phyloP scores from a whole-genome alignment of 176 grass and related monocot species.

The Cocos nucifera region DNA sequence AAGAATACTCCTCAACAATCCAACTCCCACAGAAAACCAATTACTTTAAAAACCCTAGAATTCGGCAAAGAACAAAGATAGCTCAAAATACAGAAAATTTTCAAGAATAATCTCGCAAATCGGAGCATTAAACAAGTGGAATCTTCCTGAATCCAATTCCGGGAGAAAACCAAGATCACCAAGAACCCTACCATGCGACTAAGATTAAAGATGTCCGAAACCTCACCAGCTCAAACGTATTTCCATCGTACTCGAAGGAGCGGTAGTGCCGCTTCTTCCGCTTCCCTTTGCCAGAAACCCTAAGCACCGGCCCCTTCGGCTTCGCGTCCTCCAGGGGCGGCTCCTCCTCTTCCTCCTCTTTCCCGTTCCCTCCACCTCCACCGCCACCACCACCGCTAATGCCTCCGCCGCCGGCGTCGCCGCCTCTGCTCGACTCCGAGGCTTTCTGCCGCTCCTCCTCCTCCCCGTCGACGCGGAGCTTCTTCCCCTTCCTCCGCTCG shows the following conservation, averaged over 20 bases:
- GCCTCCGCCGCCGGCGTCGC: too few species aligned
- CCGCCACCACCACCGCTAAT: too few species aligned
- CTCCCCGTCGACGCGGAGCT: constrained; percentile 40
- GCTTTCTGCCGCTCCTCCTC: constrained; percentile 8
- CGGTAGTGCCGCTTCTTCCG: constrained; percentile 56
- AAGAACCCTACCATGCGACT: constrained; percentile 8
- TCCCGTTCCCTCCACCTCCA: background rate
- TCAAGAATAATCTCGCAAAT: too few species aligned
- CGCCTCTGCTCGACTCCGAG: background rate
- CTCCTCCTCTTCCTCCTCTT: constrained; percentile 30
- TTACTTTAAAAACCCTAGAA: too few species aligned
- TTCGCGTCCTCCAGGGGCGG: constrained; percentile 34
- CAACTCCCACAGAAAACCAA: too few species aligned
- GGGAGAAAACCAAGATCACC: background rate
- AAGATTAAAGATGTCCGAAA: background rate
- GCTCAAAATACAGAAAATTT: too few species aligned
- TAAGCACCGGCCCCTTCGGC: constrained; percentile 47
- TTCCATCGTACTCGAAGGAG: constrained; percentile 87
- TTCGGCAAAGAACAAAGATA: too few species aligned
- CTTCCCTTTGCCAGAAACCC: constrained; percentile 68
- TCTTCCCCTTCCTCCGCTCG: constrained; percentile 27
- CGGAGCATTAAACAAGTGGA: too few species aligned
- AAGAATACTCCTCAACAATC: too few species aligned
- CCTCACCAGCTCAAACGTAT: constrained; percentile 68
- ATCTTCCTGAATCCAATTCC: too few species aligned